Base-by-base conservation (phyloP, 805 yeast species). In the Kazachstania martiniae region DNA sequence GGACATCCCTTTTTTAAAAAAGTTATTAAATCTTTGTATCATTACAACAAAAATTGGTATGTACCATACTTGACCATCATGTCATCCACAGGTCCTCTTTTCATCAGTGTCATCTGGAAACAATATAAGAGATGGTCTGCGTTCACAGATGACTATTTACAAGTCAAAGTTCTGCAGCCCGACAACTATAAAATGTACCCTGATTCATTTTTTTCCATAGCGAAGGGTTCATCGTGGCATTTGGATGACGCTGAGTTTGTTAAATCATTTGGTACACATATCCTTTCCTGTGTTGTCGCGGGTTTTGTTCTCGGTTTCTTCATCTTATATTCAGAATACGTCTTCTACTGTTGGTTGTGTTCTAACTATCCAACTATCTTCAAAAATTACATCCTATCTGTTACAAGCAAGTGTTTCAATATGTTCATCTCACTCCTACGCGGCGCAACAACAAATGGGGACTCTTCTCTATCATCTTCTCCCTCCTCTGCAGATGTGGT, bases 191-290 rank as follows among this genome's bases (percentile, higher is more conserved):
- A 79, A 49, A 59, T 68, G 26, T 67, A 65, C 36, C 46, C 64
- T 2, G 58, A 66, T 41, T 67, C 85, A 0, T 80, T 81, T 51
- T 85, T 86, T 57, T 63, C 70, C 25, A 77, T 82, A 32, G 64
- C 83, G 2, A 70, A 74, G 36, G 96, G 96, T 27, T 81, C 93
- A 0, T 80, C 93, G 15, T 86, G 96, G 96, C 96, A 86, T 57
- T 59, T 74, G 49, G 83, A 75, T 42, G 96, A 86, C 56, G 94
- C 95, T 10, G 66, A 73, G 34, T 71, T 82, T 51, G 72, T 86
- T 56, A 75, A 80, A 48, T 61, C 71, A 9, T 61, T 85, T 57
- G 81, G 81, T 14, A 66, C 71, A 39, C 94, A 86, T 58, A 71
- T 86, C 41, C 65, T 73, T 7, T 56, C 77, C 22, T 77, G 85